Base-by-base conservation (phyloP, 768 basidiomycete genomes). In the Tephrocybe sp. region DNA sequence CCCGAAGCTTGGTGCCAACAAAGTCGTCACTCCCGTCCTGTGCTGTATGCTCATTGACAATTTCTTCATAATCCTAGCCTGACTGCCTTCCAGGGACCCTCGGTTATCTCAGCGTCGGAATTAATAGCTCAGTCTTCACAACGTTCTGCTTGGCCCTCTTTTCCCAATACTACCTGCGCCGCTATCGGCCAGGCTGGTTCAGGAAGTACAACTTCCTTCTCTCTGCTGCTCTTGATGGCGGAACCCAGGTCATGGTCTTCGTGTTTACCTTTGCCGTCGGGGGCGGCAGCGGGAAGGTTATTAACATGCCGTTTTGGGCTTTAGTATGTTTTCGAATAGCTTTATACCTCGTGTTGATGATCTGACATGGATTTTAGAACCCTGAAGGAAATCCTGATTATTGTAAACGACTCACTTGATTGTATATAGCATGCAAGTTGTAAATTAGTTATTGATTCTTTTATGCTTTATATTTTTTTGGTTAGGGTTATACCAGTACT, bases 91-190 rank as follows among this genome's bases (percentile, higher is more conserved):
- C 35, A 71, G 71, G 70, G 64, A 70, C 70, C 3, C 64, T 78
- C 25, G 76, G 77, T 46, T 77, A 69, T 58, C 68, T 82, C 51
- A 72, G 72, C 51, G 79, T 79, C 48, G 82, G 82, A 15, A 79
- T 83, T 60, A 83, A 83, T 71, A 76, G 73, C 24, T 78, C 74
- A 7, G 69, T 79, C 15, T 76, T 78, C 55, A 69, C 66, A 11
- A 70, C 74, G 2, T 76, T 78, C 67, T 62, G 57, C 18, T 54
- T 77, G 35, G 75, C 75, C 41, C 58, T 76, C 13, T 72, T 77
- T 55, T 77, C 75, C 9, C 76, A 76, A 55, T 77, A 69, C 62
- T 79, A 73, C 44, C 63, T 75, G 4, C 65, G 77, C 32, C 60
- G 58, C 32, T 71, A 73, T 47, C 69, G 71, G 32, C 71, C 75